A percentile compares a stretch with the other conserved stretches of the same genome.
Evolutionary conservation across 2,329 filamentous ascomycete species (phyloP).

Genomic region (Calcarisporium arbuscula): DNA sequence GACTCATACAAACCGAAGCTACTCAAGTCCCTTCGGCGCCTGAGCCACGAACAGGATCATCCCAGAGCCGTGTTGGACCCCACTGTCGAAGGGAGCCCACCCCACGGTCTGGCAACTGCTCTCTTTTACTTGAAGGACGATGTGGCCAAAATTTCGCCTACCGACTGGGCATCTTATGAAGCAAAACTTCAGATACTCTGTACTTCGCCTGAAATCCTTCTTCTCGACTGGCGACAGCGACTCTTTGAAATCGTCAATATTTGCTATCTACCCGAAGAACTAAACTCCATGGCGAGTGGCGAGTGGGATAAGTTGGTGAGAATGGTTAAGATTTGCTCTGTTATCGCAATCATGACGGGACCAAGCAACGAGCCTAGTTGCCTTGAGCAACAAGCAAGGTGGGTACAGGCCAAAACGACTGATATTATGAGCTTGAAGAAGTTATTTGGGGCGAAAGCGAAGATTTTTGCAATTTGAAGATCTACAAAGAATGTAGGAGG

Average conservation of each 20-base stretch:
- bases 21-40: not conserved
- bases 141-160: conserved; percentile 13
- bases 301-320: conserved; percentile 20
- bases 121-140: conserved; percentile 5
- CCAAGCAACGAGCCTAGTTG: conserved; percentile 17
- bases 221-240: conserved; percentile 14
- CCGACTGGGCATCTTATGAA: conserved; percentile 16
- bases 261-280: conserved; percentile 22
- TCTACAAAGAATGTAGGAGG: conserved; percentile 1
- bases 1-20: conserved; percentile 3
- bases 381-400: too few relatives aligned
- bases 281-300: conserved; percentile 12
- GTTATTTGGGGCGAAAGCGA: conserved; percentile 8
- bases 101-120: conserved; percentile 2
- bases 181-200: conserved; percentile 13
- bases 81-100: conserved; percentile 2
- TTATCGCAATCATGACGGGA: conserved; percentile 18
- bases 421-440: conserved; percentile 19
- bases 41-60: not conserved
- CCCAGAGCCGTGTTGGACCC: conserved; percentile 2
- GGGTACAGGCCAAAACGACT: conserved; percentile 17
- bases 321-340: conserved; percentile 18
- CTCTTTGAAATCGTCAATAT: conserved; percentile 17
- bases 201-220: conserved; percentile 5
- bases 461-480: not conserved